Conservation (phyloP, 1,284 basidiomycete genomes). For the Cryptococcus floricola region DNA sequence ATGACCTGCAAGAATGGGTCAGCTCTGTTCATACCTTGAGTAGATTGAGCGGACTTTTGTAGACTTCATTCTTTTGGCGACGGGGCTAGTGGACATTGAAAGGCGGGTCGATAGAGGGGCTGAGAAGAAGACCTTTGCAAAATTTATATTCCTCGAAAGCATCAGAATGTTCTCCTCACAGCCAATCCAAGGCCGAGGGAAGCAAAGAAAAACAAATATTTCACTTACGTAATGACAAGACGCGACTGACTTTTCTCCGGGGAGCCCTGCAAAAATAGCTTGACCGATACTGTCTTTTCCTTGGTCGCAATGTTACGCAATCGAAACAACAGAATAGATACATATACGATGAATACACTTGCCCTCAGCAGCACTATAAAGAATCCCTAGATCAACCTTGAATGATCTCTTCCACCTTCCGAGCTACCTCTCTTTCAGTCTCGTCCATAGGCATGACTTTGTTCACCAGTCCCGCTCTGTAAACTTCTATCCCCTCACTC, state of each 20-base stretch:
- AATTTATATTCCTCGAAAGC: background rate
- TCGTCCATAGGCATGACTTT: slow-evolving; percentile 14
- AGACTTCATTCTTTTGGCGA: slow-evolving; percentile 47
- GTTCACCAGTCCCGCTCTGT: slow-evolving; percentile 23
- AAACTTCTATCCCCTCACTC: slow-evolving; percentile 22
- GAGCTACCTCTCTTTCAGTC: slow-evolving; percentile 12
- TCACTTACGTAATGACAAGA: too few species aligned
- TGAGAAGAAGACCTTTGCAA: background rate
- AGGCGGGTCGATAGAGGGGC: background rate
- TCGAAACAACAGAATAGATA: too few species aligned
- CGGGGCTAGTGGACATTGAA: slow-evolving; percentile 24
- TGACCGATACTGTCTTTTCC: too few species aligned
- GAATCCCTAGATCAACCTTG: background rate
- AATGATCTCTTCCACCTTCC: slow-evolving; percentile 13
- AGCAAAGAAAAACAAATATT: too few species aligned
- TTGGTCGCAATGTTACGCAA: too few species aligned
- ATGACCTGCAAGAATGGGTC: slow-evolving; percentile 52
- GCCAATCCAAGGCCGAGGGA: too few species aligned
- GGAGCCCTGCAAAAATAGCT: too few species aligned
- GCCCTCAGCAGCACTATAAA: too few species aligned
- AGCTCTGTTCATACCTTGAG: background rate
- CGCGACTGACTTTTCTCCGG: too few species aligned
- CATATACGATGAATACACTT: background rate
- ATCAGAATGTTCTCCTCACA: too few species aligned
- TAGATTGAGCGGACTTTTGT: slow-evolving; percentile 32